These are phyloP conservation scores for Rhizopus delemar DNA, from an alignment of 371 early-diverging fungal species.

Conservation along the genomic window DNA sequence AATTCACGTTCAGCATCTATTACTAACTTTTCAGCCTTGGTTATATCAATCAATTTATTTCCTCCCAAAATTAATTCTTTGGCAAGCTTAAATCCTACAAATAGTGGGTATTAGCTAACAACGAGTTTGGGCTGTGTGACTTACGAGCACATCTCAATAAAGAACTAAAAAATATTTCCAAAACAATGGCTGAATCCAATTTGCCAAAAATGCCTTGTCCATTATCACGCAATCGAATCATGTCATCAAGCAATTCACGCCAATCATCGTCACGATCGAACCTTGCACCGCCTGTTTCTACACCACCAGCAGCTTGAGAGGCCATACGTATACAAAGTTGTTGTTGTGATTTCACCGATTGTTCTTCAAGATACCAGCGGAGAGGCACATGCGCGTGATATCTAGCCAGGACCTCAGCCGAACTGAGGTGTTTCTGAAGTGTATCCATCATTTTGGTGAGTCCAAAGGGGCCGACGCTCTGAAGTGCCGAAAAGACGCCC, in stretches of 20 bases:
- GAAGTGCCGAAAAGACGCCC: slow-evolving; percentile 48
- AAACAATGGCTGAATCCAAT: slow-evolving; percentile 59
- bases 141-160: slow-evolving; percentile 72
- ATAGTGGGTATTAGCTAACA: background rate
- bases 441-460: slow-evolving; percentile 64
- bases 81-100: slow-evolving; percentile 64
- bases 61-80: slow-evolving; percentile 62
- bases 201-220: slow-evolving; percentile 59
- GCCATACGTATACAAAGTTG: slow-evolving; percentile 69
- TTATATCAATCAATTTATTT: slow-evolving; percentile 52
- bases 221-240: slow-evolving; percentile 58
- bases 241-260: slow-evolving; percentile 67
- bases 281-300: slow-evolving; percentile 55
- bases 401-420: slow-evolving; percentile 64
- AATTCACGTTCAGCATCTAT: slow-evolving; percentile 74
- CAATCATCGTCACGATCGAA: slow-evolving; percentile 73
- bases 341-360: slow-evolving; percentile 51
- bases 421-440: slow-evolving; percentile 65
- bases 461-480: slow-evolving; percentile 44
- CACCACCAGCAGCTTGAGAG: slow-evolving; percentile 61
- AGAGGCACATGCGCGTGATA: slow-evolving; percentile 64
- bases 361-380: slow-evolving; percentile 58
- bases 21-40: slow-evolving; percentile 63
- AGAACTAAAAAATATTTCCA: slow-evolving; percentile 68
- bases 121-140: slow-evolving; percentile 12